A percentile compares a stretch with the other conserved stretches of the same genome.
phyloP scores from a whole-genome alignment of 495 filamentous ascomycete genomes.

The Bacidia gigantensis region DNA sequence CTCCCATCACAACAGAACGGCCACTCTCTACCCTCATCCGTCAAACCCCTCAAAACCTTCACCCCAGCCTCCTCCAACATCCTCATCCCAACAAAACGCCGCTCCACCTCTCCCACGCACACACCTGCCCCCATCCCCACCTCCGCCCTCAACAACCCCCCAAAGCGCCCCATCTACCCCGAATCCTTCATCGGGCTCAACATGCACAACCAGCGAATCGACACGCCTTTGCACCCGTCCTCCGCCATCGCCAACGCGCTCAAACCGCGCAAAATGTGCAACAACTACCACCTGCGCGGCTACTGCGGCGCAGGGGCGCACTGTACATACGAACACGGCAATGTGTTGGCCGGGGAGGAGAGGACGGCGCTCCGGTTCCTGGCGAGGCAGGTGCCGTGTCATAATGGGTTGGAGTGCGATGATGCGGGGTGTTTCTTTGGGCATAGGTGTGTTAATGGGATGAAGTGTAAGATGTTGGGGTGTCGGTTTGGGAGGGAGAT shows the following conservation, averaged over 20 bases:
- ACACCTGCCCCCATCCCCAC: background rate
- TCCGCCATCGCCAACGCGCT: constrained; percentile 14
- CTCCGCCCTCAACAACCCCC: background rate
- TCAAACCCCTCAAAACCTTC: too few relatives aligned
- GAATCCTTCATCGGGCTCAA: constrained; percentile 14
- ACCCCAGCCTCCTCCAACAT: background rate
- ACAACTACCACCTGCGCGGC: constrained; percentile 20
- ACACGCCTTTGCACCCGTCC: constrained; percentile 14
- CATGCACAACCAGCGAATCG: constrained; percentile 17
- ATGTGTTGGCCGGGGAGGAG: constrained; percentile 14
- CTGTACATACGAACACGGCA: constrained; percentile 18
- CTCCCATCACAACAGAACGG: too few relatives aligned
- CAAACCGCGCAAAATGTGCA: constrained; percentile 18
- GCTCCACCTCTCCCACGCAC: background rate
- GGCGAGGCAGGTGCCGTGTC: constrained; percentile 17
- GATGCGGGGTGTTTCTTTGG: constrained; percentile 20
- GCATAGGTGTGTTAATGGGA: constrained; percentile 17
- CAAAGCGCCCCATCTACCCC: background rate
- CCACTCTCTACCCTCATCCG: too few relatives aligned
- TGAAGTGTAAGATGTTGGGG: background rate
- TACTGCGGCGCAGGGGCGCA: constrained; percentile 11
- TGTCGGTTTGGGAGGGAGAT: constrained; percentile 5
- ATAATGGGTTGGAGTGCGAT: constrained; percentile 15
- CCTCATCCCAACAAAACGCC: background rate
- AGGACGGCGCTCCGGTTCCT: constrained; percentile 18